Percentiles rank a stretch among this genome's conserved stretches.
phyloP scores from a whole-genome alignment of 1,284 basidiomycete genomes.

The Sparassis latifolia region DNA sequence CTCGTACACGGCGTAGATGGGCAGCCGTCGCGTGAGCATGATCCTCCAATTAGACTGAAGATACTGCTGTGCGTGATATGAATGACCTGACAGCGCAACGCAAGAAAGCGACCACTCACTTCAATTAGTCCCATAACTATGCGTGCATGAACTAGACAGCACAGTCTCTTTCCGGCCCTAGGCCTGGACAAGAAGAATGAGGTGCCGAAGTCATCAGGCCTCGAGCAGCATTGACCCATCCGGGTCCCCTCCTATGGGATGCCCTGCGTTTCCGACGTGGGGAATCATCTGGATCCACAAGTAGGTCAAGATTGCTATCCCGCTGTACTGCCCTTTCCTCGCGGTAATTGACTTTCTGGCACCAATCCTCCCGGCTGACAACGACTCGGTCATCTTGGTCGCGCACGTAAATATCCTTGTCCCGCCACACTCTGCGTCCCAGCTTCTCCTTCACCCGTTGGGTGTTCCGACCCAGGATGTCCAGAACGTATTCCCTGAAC shows the following conservation, averaged over 20 bases:
- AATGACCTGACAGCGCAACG: no score
- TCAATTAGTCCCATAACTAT: no score
- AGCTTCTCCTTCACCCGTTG: conserved; percentile 62
- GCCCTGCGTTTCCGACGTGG: no score
- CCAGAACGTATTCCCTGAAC: conserved; percentile 36
- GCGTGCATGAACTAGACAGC: no score
- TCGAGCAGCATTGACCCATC: not conserved
- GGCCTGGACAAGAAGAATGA: not conserved
- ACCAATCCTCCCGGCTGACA: conserved; percentile 32
- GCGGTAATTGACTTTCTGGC: conserved; percentile 24
- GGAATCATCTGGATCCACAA: no score
- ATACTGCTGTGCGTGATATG: no score
- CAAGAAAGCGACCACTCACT: no score
- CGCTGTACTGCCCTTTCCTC: not conserved
- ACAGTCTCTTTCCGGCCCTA: no score
- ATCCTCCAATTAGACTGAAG: no score
- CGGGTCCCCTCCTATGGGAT: no score
- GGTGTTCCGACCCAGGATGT: conserved; percentile 40
- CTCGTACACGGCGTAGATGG: no score
- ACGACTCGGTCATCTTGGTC: conserved; percentile 22
- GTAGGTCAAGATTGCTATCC: not conserved
- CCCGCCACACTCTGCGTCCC: conserved; percentile 62
- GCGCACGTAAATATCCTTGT: conserved; percentile 48
- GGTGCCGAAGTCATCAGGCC: not conserved
- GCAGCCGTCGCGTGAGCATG: no score